Evolutionary conservation across 2,329 filamentous ascomycete species (phyloP).

Genomic region (Domatiomyces catenatus): DNA sequence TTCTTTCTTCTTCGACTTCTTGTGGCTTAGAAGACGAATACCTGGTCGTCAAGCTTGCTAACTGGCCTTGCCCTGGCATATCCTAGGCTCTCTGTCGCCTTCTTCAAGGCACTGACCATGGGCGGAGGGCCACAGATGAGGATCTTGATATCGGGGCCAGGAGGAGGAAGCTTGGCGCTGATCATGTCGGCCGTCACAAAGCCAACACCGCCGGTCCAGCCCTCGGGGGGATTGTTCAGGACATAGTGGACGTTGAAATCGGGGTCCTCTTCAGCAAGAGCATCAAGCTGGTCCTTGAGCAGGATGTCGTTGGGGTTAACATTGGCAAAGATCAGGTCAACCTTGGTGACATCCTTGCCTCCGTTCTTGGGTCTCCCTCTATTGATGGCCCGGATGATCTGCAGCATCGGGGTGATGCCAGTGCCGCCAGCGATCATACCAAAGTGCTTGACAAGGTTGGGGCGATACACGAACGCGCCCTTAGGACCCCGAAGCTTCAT

Average conservation of each 20-base stretch:
- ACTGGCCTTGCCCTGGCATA: conserved; percentile 86
- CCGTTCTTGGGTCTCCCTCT: conserved; percentile 51
- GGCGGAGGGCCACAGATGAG: conserved; percentile 89
- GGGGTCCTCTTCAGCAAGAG: conserved; percentile 58
- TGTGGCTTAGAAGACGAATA: conserved; percentile 80
- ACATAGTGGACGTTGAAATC: conserved; percentile 86
- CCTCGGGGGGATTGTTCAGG: conserved; percentile 83
- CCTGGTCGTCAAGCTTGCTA: conserved; percentile 95
- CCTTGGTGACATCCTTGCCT: conserved; percentile 67
- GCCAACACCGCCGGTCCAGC: conserved; percentile 82
- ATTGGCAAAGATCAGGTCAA: conserved; percentile 94
- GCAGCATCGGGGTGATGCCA: conserved; percentile 96
- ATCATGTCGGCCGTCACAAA: conserved; percentile 96
- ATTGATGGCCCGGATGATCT: conserved; percentile 82
- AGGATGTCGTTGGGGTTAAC: conserved; percentile 87
- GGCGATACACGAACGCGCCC: conserved; percentile 92
- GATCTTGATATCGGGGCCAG: conserved; percentile 79
- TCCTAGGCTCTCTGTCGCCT: conserved; percentile 73
- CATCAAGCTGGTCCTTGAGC: conserved; percentile 78
- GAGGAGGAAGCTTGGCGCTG: conserved; percentile 56
- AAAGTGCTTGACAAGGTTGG: conserved; percentile 91
- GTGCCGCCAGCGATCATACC: conserved; percentile 98
- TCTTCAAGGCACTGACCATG: conserved; percentile 96
- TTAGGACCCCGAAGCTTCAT: conserved; percentile 91
- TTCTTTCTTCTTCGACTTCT: neutral